phyloP scores from a whole-genome alignment of 2,329 filamentous ascomycete genomes.

The Aspergillus sp. region DNA sequence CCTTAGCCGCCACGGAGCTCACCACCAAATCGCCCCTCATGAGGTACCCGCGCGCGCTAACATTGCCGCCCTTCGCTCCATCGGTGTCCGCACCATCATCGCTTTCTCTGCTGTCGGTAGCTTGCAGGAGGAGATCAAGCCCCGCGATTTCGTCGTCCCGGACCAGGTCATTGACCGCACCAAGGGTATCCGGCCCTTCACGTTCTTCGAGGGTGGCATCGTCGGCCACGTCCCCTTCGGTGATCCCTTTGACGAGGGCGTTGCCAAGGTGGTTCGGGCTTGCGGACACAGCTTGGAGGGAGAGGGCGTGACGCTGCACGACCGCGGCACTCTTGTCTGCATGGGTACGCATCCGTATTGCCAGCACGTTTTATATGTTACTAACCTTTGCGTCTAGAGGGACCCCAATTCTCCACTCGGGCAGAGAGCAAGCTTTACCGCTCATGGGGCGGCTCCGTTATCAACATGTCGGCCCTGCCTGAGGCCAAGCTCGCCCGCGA shows the following conservation, averaged over 20 bases:
- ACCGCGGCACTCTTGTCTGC: conserved; percentile 80
- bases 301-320: conserved; percentile 81
- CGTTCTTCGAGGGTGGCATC: conserved; percentile 80
- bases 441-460: conserved; percentile 86
- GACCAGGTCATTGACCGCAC: conserved; percentile 97
- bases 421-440: conserved; percentile 96
- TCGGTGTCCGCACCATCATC: conserved; percentile 88
- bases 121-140: conserved; percentile 87
- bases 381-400: conserved; percentile 58
- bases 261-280: conserved; percentile 73
- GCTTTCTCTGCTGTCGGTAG: conserved; percentile 95
- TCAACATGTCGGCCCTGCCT: conserved; percentile 96
- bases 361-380: not conserved
- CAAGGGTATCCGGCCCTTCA: conserved; percentile 90
- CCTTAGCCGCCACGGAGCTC: conserved; percentile 82
- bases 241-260: conserved; percentile 82
- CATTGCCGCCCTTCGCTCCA: conserved; percentile 89
- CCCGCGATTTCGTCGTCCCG: conserved; percentile 93
- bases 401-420: conserved; percentile 95
- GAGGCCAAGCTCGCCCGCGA: conserved; percentile 96
- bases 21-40: conserved; percentile 89
- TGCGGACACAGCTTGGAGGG: conserved; percentile 78
- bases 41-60: conserved; percentile 95
- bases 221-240: conserved; percentile 95
- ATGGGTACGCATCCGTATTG: conserved; percentile 65